phyloP scores from a whole-genome alignment of 371 early-diverging fungal genomes.

The Mucor piriformis region DNA sequence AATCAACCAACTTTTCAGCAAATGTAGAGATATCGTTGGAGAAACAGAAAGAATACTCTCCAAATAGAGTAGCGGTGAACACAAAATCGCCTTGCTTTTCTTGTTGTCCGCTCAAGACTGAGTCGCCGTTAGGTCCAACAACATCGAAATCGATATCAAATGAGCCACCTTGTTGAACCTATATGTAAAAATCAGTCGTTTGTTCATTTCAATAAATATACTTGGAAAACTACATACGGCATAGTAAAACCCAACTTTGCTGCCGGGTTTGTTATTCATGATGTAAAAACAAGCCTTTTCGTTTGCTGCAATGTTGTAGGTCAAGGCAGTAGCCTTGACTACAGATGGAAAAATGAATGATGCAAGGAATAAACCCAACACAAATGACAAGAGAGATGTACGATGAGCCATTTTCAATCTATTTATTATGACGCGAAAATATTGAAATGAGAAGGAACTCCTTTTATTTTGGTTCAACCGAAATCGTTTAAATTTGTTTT shows the following conservation, averaged over 20 bases:
- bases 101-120: constrained; percentile 71
- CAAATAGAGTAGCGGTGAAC: constrained; percentile 76
- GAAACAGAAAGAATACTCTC: constrained; percentile 95
- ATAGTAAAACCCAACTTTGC: constrained; percentile 95
- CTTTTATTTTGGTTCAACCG: neutral
- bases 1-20: constrained; percentile 87
- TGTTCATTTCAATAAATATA: neutral
- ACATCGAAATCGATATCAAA: constrained; percentile 92
- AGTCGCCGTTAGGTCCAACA: constrained; percentile 63
- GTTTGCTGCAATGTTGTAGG: constrained; percentile 86
- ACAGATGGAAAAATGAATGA: constrained; percentile 3
- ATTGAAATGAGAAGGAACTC: neutral
- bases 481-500: neutral
- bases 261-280: constrained; percentile 66
- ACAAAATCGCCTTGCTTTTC: constrained; percentile 92
- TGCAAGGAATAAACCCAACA: neutral
- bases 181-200: neutral
- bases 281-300: constrained; percentile 86
- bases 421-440: neutral
- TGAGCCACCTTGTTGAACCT: constrained; percentile 72
- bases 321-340: constrained; percentile 67
- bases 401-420: neutral
- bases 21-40: constrained; percentile 87
- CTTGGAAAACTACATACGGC: constrained; percentile 69
- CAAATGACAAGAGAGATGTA: neutral